Percentiles rank a stretch among this genome's conserved stretches.
Conservation (phyloP, 306 rosid species). For the Vigna unguiculata region DNA sequence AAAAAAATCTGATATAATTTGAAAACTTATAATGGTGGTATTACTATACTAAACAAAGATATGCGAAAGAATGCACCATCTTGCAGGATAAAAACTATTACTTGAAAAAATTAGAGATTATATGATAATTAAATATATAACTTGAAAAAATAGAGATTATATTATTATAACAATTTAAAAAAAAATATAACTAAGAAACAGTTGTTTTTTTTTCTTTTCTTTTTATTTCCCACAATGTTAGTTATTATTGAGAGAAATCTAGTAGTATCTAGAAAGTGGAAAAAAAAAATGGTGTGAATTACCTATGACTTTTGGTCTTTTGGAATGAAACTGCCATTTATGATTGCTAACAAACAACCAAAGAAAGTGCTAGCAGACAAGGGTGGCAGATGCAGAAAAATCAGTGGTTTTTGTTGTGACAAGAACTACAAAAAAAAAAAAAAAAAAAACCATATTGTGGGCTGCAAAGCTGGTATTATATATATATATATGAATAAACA, state of each 20-base stretch:
- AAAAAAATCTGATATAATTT: too few species aligned
- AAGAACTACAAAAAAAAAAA: not conserved
- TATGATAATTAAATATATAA: too few species aligned
- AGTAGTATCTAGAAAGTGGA: not conserved
- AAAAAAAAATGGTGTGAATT: not conserved
- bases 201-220: too few species aligned
- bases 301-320: not conserved
- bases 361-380: slow-evolving; percentile 57
- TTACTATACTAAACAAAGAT: not conserved
- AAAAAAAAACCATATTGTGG: slow-evolving; percentile 55
- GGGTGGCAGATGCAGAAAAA: slow-evolving; percentile 8
- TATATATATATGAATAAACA: not conserved
- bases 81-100: too few species aligned
- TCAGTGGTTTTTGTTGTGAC: slow-evolving; percentile 48
- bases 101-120: too few species aligned
- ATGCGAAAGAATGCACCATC: not conserved
- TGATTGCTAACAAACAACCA: slow-evolving; percentile 41
- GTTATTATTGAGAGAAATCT: too few species aligned
- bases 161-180: not conserved
- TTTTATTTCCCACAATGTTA: too few species aligned
- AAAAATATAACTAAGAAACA: not conserved
- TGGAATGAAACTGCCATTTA: not conserved
- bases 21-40: too few species aligned
- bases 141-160: not conserved
- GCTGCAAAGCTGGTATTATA: slow-evolving; percentile 54